Evolutionary conservation across 371 early-diverging fungal species (phyloP).

Genomic region (Syncephalastrum sp.): DNA sequence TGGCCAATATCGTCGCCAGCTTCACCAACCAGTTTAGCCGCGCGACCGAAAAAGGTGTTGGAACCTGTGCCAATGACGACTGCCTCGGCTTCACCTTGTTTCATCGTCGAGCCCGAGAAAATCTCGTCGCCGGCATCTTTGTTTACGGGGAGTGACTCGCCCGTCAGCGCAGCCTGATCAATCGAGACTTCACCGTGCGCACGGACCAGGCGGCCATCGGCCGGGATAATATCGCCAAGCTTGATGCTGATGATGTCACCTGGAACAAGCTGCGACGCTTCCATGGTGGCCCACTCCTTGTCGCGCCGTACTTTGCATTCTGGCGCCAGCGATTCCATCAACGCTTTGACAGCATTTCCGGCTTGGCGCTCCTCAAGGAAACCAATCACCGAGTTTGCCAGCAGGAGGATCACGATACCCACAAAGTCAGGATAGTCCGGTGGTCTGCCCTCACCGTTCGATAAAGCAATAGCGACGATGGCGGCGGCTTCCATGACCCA

Average conservation of each 20-base stretch:
- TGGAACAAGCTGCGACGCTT: slow-evolving; percentile 61
- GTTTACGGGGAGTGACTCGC: slow-evolving; percentile 73
- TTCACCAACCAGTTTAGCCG: slow-evolving; percentile 77
- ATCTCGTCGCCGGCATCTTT: slow-evolving; percentile 73
- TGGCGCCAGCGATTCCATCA: slow-evolving; percentile 73
- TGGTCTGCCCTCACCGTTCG: slow-evolving; percentile 62
- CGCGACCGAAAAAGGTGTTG: slow-evolving; percentile 89
- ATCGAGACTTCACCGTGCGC: slow-evolving; percentile 49
- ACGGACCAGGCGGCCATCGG: slow-evolving; percentile 64
- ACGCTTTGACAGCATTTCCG: slow-evolving; percentile 73
- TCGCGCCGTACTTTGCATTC: slow-evolving; percentile 68
- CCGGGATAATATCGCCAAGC: slow-evolving; percentile 80
- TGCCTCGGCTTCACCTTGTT: slow-evolving; percentile 90
- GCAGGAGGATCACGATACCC: slow-evolving; percentile 74
- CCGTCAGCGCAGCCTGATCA: slow-evolving; percentile 85
- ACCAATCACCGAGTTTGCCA: slow-evolving; percentile 85
- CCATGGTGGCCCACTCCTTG: slow-evolving; percentile 54
- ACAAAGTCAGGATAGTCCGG: slow-evolving; percentile 84
- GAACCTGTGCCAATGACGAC: slow-evolving; percentile 83
- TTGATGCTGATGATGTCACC: slow-evolving; percentile 75
- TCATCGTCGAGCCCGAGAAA: slow-evolving; percentile 80
- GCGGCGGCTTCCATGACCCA: slow-evolving; percentile 83
- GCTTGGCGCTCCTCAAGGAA: slow-evolving; percentile 83
- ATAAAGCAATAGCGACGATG: slow-evolving; percentile 67
- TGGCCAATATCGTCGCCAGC: slow-evolving; percentile 84